phyloP scores from a whole-genome alignment of 768 basidiomycete species.

The Xanthoconium stramineum region DNA sequence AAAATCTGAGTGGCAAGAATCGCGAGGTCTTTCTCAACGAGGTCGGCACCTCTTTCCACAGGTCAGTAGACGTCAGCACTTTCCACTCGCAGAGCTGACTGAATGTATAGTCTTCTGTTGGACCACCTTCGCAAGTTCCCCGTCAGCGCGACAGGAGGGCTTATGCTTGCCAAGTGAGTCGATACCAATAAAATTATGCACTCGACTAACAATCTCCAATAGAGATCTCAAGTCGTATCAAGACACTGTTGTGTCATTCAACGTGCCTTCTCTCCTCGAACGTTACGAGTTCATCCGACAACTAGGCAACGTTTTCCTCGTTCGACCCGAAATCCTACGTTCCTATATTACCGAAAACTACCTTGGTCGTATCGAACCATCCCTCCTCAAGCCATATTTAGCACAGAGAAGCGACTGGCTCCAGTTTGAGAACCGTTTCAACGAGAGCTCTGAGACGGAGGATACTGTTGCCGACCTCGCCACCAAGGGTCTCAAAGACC shows the following conservation, averaged over 20 bases:
- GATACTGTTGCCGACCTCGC: constrained; percentile 40
- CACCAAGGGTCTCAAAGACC: constrained; percentile 51
- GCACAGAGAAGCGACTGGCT: constrained; percentile 89
- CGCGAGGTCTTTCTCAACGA: constrained; percentile 89
- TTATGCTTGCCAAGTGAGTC: constrained; percentile 95
- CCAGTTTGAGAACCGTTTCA: constrained; percentile 78
- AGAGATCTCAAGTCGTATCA: constrained; percentile 98
- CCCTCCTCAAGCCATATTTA: constrained; percentile 86
- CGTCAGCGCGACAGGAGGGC: constrained; percentile 92
- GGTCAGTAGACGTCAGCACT: constrained; percentile 38
- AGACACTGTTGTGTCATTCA: constrained; percentile 81
- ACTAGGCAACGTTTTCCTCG: constrained; percentile 94
- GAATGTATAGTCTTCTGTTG: constrained; percentile 63
- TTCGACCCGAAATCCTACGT: constrained; percentile 91
- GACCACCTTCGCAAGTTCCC: constrained; percentile 97
- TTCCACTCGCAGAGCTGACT: constrained; percentile 9
- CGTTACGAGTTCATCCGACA: constrained; percentile 98
- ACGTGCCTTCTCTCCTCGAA: constrained; percentile 79
- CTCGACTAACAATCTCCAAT: constrained; percentile 3
- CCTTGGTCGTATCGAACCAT: constrained; percentile 86
- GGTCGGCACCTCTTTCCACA: constrained; percentile 91
- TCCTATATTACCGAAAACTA: constrained; percentile 95
- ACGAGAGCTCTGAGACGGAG: constrained; percentile 48
- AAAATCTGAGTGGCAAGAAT: constrained; percentile 88
- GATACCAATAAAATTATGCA: background rate